These are phyloP conservation scores for Chenopodium suecicum DNA, from an alignment of 148 eudicot species.

Conservation along the genomic window DNA sequence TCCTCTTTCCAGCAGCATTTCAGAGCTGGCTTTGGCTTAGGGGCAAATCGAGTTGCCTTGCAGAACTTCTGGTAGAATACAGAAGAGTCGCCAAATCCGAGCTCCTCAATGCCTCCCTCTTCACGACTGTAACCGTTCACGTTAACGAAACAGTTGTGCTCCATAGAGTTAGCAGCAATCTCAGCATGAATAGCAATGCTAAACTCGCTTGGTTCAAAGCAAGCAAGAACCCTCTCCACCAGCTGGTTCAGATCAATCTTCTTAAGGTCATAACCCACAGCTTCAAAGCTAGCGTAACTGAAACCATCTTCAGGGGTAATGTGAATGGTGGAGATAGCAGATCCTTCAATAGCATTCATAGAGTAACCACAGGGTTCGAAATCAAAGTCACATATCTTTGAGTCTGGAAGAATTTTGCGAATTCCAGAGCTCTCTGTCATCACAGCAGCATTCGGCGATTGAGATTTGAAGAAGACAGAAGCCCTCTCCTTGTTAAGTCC, in stretches of 20 bases:
- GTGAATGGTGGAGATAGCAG: constrained; percentile 78
- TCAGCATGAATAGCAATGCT: constrained; percentile 68
- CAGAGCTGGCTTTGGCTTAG: constrained; percentile 48
- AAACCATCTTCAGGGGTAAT: constrained; percentile 90
- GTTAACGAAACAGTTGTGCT: constrained; percentile 33
- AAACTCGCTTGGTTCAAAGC: constrained; percentile 71
- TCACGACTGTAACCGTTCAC: constrained; percentile 48
- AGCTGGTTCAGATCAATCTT: constrained; percentile 34
- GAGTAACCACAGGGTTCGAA: constrained; percentile 96
- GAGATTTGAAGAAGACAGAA: constrained; percentile 64
- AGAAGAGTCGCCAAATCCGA: constrained; percentile 55
- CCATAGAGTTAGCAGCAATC: constrained; percentile 32
- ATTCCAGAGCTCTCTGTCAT: constrained; percentile 75
- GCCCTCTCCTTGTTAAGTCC: constrained; percentile 67
- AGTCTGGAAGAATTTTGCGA: constrained; percentile 71
- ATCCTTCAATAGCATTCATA: constrained; percentile 82
- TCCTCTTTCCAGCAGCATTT: constrained; percentile 63
- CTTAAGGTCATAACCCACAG: constrained; percentile 61
- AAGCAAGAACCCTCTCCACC: constrained; percentile 66
- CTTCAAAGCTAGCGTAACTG: constrained; percentile 90
- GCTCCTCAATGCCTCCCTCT: constrained; percentile 50
- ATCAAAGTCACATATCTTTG: constrained; percentile 73
- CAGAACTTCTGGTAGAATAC: constrained; percentile 71
- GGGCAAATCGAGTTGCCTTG: constrained; percentile 28
- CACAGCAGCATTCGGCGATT: constrained; percentile 47